Evolutionary conservation across 2,329 filamentous ascomycete species (phyloP), one percentile per base, ranked within the genome.

Genomic region (Hymenoscyphus repandus): DNA sequence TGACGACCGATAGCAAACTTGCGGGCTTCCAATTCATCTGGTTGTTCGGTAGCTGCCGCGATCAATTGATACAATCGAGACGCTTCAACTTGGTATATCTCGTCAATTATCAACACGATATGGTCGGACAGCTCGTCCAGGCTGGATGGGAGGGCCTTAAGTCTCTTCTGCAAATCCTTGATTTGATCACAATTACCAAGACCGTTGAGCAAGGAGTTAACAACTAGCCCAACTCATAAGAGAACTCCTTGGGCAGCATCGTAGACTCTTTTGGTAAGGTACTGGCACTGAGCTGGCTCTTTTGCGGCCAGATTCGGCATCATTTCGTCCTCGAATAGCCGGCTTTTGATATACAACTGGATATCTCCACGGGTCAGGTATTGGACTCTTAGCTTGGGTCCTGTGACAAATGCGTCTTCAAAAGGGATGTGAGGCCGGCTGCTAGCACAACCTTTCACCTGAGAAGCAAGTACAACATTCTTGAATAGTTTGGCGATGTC

Each of bases 331-430:
- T 31, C 20, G 13, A 43, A 32, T 2, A 65, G 51, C 13, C 50
- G 40, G 7, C 52, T 49, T 6, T 54, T 20, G 11, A 62, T 51
- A 32, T 59, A 65, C 2, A 11, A n/a, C 15, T 53, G 15, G 37
- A 65, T 64, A 41, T 64, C 63, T 0, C 41, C 11, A 2, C 34
- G 33, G 7, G 59, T 66, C 6, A 63, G 27, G 7, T 59, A 49
- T 32, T 66, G 57, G 0, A 65, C 36, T 7, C 45, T 37, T 10
- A 65, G 51, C 10, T 32, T 51, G 1, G 57, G 56, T 5, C 15
- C n/a, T n/a, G n/a, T n/a, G n/a, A n/a, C n/a, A n/a, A n/a, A n/a
- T n/a, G n/a, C n/a, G n/a, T n/a, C n/a, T n/a, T n/a, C n/a, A n/a
- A n/a, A n/a, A n/a, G n/a, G n/a, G n/a, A n/a, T n/a, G n/a, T n/a